Conservation (phyloP, 345 rosid species). For the Pistacia integerrima region DNA sequence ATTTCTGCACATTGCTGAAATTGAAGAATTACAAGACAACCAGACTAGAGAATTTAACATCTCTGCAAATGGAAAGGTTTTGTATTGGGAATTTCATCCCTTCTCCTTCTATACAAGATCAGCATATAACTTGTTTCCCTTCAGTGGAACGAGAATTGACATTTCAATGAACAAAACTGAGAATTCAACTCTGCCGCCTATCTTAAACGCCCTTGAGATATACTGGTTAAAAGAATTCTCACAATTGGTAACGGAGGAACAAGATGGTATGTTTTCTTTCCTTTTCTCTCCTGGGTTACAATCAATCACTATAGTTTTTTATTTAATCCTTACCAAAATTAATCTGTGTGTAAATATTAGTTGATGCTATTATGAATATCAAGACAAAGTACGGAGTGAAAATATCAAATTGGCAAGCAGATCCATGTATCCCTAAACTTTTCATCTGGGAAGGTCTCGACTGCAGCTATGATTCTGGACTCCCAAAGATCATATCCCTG, state of each 20-base stretch:
- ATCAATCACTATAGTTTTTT: too few relatives aligned
- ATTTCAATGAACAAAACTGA: constrained; percentile 18
- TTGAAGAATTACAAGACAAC: constrained; percentile 25
- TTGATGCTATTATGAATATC: constrained; percentile 39
- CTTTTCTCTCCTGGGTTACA: background rate
- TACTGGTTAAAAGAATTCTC: background rate
- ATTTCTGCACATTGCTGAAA: constrained; percentile 45
- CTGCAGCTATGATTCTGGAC: constrained; percentile 25
- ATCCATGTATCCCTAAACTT: constrained; percentile 45
- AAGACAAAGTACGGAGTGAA: constrained; percentile 35
- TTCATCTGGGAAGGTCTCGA: constrained; percentile 48
- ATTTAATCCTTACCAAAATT: background rate
- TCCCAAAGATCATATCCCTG: constrained; percentile 39
- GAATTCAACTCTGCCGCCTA: background rate
- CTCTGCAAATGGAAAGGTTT: constrained; percentile 17
- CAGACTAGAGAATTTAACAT: constrained; percentile 38
- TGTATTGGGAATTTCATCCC: constrained; percentile 12
- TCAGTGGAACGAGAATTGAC: too few relatives aligned
- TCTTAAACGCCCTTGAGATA: background rate
- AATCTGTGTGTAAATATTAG: constrained; percentile 11
- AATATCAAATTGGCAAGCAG: constrained; percentile 49
- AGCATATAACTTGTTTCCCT: too few relatives aligned
- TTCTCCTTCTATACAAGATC: background rate
- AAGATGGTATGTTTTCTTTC: background rate
- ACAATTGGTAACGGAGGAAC: background rate